Evolutionary conservation across 1,284 basidiomycete genomes (phyloP), one percentile per base, ranked within the genome.

Genomic region (Ustanciosporium gigantosporum): DNA sequence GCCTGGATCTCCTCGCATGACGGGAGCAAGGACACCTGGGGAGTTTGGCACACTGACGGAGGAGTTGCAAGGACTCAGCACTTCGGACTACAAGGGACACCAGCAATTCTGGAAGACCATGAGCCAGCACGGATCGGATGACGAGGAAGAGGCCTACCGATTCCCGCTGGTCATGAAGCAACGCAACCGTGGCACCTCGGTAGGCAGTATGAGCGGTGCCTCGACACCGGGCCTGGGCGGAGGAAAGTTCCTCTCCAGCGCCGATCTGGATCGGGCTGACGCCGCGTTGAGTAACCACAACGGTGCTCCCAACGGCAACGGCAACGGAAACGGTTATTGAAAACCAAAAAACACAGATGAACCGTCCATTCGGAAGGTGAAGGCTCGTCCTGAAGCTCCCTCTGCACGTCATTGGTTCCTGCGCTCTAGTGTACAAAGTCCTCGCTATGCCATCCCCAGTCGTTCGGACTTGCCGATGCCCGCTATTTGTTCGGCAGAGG

Each of bases 1-100:
- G 49, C 94, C 94, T 22, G 88, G 90, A 5, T 90, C 88, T 74
- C 94, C 94, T 17, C 83, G 87, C 62, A 84, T 89, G 19, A 32
- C 50, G 4, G 70, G 70, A 14, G 52, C 58, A 19, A 47, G 61
- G 31, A 74, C 72, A 21, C 72, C 72, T 19, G 72, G 72, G 29
- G 72, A 74, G 44, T 68, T 70, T 27, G 72, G 67, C 16, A 74
- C 72, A 24, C 47, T 74, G 24, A 68, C 64, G 8, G 72, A 74
- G 40, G 71, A 72, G 35, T 44, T 74, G 59, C 70, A 72, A 41
- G 68, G 67, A 16, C 49, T 74, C 35, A 61, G 50, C 50, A 74
- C 71, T 20, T 66, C 62, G 40, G 71, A 74, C 49, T 74, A 74
- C 58, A 45, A 50, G 17, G 70, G 70, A 11, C 51, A 57, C 21